A percentile compares a stretch with the other conserved stretches of the same genome.
Conservation (phyloP, 257 asterid genomes). For the Rehmannia glutinosa region DNA sequence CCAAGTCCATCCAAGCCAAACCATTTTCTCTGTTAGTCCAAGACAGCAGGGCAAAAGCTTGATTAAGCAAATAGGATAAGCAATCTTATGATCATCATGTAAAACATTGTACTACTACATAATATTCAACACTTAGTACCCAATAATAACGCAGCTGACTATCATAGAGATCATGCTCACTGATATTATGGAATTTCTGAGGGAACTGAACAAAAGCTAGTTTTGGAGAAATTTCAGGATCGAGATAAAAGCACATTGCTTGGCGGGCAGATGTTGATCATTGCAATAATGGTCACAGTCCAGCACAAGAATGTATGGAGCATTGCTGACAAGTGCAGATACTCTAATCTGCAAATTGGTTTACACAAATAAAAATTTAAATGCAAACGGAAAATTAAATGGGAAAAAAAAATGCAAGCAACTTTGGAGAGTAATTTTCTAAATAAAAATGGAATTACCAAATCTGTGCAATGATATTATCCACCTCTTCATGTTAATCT, state of each 20-base stretch:
- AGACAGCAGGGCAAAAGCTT: neutral
- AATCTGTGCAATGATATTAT: too few relatives aligned
- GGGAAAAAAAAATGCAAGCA: neutral
- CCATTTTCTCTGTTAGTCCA: constrained; percentile 30
- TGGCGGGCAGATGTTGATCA: constrained; percentile 41
- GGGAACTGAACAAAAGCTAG: constrained; percentile 65
- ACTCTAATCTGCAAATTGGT: constrained; percentile 52
- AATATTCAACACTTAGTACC: constrained; percentile 12
- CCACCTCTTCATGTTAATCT: too few relatives aligned
- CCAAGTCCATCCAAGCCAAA: constrained; percentile 44
- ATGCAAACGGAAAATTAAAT: neutral
- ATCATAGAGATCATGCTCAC: constrained; percentile 46
- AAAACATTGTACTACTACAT: too few relatives aligned
- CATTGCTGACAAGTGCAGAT: constrained; percentile 57
- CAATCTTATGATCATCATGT: neutral
- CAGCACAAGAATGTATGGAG: constrained; percentile 48
- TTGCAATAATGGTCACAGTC: constrained; percentile 49
- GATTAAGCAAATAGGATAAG: neutral
- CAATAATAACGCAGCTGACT: constrained; percentile 19
- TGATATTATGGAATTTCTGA: constrained; percentile 45
- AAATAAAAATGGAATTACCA: too few relatives aligned
- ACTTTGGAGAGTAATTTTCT: neutral
- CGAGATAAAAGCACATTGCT: constrained; percentile 48
- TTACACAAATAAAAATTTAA: neutral
- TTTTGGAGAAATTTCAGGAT: constrained; percentile 27